Base-by-base conservation (phyloP, 2,329 filamentous ascomycete species). In the Dothistroma pini region DNA sequence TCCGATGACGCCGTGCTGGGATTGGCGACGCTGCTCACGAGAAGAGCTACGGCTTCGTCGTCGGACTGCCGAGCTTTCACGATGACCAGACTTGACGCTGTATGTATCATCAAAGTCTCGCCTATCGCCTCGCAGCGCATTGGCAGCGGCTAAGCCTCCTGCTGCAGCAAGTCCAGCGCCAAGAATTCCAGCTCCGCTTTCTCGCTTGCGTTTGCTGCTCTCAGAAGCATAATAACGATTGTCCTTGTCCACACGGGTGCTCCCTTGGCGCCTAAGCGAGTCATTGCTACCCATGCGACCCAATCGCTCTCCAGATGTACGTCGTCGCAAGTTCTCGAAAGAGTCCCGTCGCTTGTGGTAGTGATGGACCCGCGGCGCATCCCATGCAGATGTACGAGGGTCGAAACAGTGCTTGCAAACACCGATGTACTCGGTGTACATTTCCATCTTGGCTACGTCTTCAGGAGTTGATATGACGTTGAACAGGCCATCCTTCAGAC, bases 381-480 rank as follows among this genome's bases (percentile, higher is more conserved):
- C 80, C 61, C 75, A 71, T 2, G 82, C 79, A 3, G 78, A 81
- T 16, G 81, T 83, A 9, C 81, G 78, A 7, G 85, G 85, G 62
- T 87, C 84, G 68, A 88, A 88, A 71, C 86, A 88, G 66, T 86
- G 77, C 64, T 81, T 85, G 75, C 86, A 88, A 2, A 88, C 82
- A 22, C 86, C 86, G 66, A 87, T 87, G 61, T 83, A 82, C 72
- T 88, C 84, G 1, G 85, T 87, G 68, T 88, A 88, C 69, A 87
- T 85, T 72, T 88, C 86, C 76, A 86, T 88, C 70, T 83, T 82
- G 19, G 80, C 81, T 0, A 88, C 84, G n/a, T 85, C 86, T 63
- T 88, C 84, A 1, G 84, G 70, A 35, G 63, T 67, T 4, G 69
- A 69, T 14, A 74, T 69, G 16, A 74, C 54, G 29, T 73, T 72